These are phyloP conservation scores for Coffea humblotiana DNA, from an alignment of 305 asterid genomes.

Conservation along the genomic window DNA sequence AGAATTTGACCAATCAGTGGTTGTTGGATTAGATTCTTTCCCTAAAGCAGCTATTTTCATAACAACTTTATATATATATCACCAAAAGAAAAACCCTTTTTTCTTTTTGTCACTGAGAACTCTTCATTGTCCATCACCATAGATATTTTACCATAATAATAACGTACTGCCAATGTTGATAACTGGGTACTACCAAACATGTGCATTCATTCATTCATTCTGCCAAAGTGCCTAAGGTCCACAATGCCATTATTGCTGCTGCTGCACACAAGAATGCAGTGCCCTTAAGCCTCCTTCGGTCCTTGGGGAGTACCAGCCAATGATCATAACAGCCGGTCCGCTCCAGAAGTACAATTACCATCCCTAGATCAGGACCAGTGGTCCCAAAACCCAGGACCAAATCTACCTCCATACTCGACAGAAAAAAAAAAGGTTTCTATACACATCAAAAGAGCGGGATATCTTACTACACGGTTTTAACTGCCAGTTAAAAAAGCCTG, in stretches of 20 bases:
- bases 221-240: constrained; percentile 10
- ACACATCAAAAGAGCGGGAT: background rate
- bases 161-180: background rate
- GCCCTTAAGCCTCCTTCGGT: background rate
- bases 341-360: background rate
- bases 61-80: no score
- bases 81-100: no score
- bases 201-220: background rate
- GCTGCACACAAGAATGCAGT: constrained; percentile 6
- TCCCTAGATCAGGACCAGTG: background rate
- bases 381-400: constrained; percentile 16
- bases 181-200: background rate
- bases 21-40: no score
- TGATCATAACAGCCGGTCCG: background rate
- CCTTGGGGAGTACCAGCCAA: constrained; percentile 11
- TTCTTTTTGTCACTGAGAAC: no score
- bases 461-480: background rate
- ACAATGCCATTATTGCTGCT: constrained; percentile 30
- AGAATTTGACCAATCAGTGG: no score
- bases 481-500: constrained; percentile 4
- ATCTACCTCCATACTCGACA: background rate
- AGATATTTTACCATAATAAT: no score
- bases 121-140: no score
- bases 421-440: background rate
- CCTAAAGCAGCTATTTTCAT: no score